Evolutionary conservation across 306 rosid genomes (phyloP).

Genomic region (Argentina anserina): DNA sequence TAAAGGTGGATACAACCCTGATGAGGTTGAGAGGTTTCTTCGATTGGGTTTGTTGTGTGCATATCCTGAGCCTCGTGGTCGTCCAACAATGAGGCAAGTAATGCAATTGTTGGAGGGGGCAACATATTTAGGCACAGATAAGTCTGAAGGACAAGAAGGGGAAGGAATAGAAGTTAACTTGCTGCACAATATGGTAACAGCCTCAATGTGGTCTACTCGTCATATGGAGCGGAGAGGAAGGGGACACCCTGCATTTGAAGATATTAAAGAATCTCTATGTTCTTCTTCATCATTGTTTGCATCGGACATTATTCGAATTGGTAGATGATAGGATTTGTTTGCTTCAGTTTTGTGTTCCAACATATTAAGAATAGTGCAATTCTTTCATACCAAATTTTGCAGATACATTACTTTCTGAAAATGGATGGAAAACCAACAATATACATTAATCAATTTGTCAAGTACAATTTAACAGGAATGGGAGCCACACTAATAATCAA

Average conservation of each 20-base stretch:
- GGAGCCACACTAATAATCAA: background rate
- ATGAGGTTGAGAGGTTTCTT: slow-evolving; percentile 53
- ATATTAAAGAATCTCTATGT: background rate
- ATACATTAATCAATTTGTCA: background rate
- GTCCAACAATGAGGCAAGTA: slow-evolving; percentile 63
- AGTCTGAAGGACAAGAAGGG: slow-evolving; percentile 22
- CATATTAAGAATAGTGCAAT: background rate
- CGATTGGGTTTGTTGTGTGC: slow-evolving; percentile 56
- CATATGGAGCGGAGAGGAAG: background rate
- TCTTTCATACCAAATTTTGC: background rate
- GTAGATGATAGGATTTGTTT: background rate
- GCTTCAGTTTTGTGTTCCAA: background rate
- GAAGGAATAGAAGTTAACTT: background rate
- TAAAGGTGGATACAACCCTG: slow-evolving; percentile 23
- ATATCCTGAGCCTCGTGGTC: slow-evolving; percentile 37
- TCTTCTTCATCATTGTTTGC: background rate
- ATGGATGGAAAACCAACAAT: background rate
- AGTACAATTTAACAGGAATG: background rate
- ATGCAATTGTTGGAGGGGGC: slow-evolving; percentile 43
- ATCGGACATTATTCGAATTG: background rate
- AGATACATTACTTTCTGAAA: background rate
- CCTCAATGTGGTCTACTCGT: background rate
- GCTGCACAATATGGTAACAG: background rate
- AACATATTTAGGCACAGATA: background rate
- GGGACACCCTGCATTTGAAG: background rate